These are phyloP conservation scores for Lolium rigidum DNA, from an alignment of 176 grass and related monocot genomes.

Conservation along the genomic window DNA sequence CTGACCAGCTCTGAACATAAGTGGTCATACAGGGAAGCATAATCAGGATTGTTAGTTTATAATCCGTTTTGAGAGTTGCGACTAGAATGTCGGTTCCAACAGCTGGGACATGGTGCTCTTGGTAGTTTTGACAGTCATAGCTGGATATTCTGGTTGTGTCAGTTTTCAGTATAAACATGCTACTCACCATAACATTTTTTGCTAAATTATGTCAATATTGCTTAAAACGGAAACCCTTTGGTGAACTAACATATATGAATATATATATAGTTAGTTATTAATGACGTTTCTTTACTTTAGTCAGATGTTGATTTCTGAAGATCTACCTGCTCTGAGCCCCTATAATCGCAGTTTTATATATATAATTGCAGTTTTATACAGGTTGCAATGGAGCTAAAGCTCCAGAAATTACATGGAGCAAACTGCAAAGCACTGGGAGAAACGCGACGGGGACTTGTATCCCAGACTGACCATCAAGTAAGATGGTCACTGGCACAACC, in stretches of 20 bases:
- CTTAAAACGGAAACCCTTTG: conserved; percentile 2
- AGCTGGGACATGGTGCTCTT: background rate
- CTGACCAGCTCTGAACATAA: conserved; percentile 7
- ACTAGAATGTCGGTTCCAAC: background rate
- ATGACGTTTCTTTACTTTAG: background rate
- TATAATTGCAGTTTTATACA: conserved; percentile 5
- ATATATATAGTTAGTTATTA: background rate
- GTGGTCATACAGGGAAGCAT: background rate
- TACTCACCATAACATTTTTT: background rate
- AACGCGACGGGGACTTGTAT: background rate
- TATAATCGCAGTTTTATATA: background rate
- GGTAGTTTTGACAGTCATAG: background rate
- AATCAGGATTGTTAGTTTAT: background rate
- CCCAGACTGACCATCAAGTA: background rate
- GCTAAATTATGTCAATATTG: background rate
- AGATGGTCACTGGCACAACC: background rate
- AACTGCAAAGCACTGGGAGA: background rate
- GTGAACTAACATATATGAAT: background rate
- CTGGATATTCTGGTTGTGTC: background rate
- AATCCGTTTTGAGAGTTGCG: background rate
- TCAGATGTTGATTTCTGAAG: conserved; percentile 10
- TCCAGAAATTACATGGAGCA: background rate
- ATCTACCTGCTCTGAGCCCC: background rate
- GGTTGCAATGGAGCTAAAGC: background rate
- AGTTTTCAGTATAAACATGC: background rate